phyloP scores from a whole-genome alignment of 2,329 filamentous ascomycete genomes.

The Colletotrichum spaethianum region DNA sequence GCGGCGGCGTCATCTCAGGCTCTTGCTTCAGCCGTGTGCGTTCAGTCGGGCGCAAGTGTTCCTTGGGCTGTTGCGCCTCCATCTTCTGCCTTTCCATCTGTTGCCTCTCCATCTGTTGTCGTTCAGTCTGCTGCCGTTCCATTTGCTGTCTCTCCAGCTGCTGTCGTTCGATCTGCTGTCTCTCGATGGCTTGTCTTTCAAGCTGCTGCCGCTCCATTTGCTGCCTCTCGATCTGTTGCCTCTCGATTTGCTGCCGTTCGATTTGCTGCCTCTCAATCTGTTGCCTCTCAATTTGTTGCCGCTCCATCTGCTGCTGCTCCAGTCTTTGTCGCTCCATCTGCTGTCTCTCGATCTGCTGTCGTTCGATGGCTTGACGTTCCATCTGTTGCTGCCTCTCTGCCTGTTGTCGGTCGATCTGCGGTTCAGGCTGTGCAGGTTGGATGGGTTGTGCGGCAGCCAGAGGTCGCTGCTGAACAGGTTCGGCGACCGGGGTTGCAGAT shows the following conservation, averaged over 20 bases:
- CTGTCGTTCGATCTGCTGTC: slow-evolving; percentile 35
- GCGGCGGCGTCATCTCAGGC: slow-evolving; percentile 56
- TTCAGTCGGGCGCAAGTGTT: slow-evolving; percentile 47
- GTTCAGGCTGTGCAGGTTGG: slow-evolving; percentile 51
- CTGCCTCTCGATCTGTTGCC: slow-evolving; percentile 28
- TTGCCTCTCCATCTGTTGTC: slow-evolving; percentile 45
- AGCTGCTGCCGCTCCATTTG: slow-evolving; percentile 22
- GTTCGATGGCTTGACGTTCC: slow-evolving; percentile 48
- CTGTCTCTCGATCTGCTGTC: slow-evolving; percentile 42
- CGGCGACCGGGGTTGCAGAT: slow-evolving; percentile 49
- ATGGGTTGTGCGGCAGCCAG: slow-evolving; percentile 53
- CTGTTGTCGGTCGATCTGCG: slow-evolving; percentile 45
- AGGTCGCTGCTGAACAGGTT: slow-evolving; percentile 53
- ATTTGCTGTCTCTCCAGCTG: slow-evolving; percentile 45
- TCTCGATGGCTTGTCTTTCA: slow-evolving; percentile 23
- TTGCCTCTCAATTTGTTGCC: slow-evolving; percentile 44
- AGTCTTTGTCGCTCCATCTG: slow-evolving; percentile 26
- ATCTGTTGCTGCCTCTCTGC: slow-evolving; percentile 45
- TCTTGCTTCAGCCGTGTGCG: slow-evolving; percentile 63
- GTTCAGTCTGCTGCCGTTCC: slow-evolving; percentile 44
- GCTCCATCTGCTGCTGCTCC: slow-evolving; percentile 40
- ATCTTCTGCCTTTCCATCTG: slow-evolving; percentile 49
- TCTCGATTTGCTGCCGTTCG: slow-evolving; percentile 46
- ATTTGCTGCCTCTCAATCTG: slow-evolving; percentile 43
- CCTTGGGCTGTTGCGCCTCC: slow-evolving; percentile 50